Base-by-base conservation (phyloP, 768 basidiomycete species). In the Crucibulum laeve region DNA sequence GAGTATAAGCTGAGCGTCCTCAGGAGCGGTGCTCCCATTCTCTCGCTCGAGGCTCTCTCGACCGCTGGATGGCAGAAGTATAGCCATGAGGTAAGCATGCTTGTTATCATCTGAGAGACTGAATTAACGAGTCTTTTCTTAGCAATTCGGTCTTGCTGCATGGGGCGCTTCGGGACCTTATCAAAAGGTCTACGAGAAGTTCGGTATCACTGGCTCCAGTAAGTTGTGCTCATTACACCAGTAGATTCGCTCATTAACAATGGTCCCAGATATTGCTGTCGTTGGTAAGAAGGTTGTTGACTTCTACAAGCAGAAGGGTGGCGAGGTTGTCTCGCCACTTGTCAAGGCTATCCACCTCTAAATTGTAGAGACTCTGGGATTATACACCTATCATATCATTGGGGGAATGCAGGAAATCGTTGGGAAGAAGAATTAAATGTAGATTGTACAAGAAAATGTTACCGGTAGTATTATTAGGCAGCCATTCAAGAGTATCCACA, bases 141-240 rank as follows among this genome's bases (percentile, higher is more conserved):
- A 80, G 76, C 86, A 88, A 74, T 88, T 71, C 47, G 88, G 87
- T 56, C 61, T 89, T 45, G 54, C 67, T 25, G 74, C 72, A 25
- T 96, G 88, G 86, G 92, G 92, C 59, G 82, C 89, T 13, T 94
- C 91, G 15, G 92, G 87, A 42, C 92, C 93, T 8, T 92, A 90
- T 60, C 76, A 82, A 65, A 77, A 92, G 70, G 86, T 94, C 10
- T 96, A 96, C 62, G 87, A 87, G 69, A 89, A 91, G 65, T 88
- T 91, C 54, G 89, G 87, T 33, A 77, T 92, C 59, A 91, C 90
- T 26, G 84, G 82, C 11, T 60, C 75, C 36, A 86, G 81, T 86
- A 65, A 40, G 80, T 74, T 39, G 28, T 22, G 40, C 25, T 18
- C 40, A 10, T 28, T 14, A 19, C 21, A 13, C 28, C 7, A 30